These are phyloP conservation scores for Globisporangium uncinulatum DNA, from an alignment of 352 stramenopile species.

Conservation along the genomic window DNA sequence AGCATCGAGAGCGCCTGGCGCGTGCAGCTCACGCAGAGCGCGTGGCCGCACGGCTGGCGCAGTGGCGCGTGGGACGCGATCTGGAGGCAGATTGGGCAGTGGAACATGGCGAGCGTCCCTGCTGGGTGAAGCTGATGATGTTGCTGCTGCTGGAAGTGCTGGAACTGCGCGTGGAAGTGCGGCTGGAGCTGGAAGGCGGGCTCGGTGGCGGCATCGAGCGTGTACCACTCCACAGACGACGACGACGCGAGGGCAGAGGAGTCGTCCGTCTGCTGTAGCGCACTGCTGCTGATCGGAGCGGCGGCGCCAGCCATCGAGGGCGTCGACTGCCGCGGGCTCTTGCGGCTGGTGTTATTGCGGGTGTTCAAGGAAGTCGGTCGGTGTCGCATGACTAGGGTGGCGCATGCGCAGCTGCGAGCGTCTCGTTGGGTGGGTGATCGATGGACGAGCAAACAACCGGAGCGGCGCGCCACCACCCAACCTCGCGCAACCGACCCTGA, in stretches of 20 bases:
- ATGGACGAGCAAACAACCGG: too few relatives aligned
- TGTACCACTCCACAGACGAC: conserved; percentile 1
- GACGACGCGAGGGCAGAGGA: conserved; percentile 4
- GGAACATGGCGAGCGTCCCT: conserved; percentile 3
- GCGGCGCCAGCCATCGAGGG: not conserved
- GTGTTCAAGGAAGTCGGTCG: too few relatives aligned
- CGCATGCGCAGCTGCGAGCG: too few relatives aligned
- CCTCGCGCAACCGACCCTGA: too few relatives aligned
- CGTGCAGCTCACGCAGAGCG: conserved; percentile 43
- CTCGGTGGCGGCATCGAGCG: conserved; percentile 1
- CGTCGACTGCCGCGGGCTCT: conserved; percentile 6
- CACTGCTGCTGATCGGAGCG: not conserved
- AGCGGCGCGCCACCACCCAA: too few relatives aligned
- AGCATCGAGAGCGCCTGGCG: conserved; percentile 37
- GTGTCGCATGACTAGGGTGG: too few relatives aligned
- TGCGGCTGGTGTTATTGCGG: not conserved
- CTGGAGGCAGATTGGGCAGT: conserved; percentile 46
- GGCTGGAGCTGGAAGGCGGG: conserved; percentile 1
- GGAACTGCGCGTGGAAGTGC: too few relatives aligned
- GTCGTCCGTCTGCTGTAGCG: conserved; percentile 7
- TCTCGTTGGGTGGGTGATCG: too few relatives aligned
- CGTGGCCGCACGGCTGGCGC: conserved; percentile 47
- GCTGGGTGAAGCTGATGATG: not conserved
- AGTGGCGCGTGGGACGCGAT: conserved; percentile 26
- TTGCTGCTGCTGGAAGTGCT: conserved; percentile 23